These are phyloP conservation scores for Schizonepeta tenuifolia DNA, from an alignment of 257 asterid genomes.

Conservation along the genomic window DNA sequence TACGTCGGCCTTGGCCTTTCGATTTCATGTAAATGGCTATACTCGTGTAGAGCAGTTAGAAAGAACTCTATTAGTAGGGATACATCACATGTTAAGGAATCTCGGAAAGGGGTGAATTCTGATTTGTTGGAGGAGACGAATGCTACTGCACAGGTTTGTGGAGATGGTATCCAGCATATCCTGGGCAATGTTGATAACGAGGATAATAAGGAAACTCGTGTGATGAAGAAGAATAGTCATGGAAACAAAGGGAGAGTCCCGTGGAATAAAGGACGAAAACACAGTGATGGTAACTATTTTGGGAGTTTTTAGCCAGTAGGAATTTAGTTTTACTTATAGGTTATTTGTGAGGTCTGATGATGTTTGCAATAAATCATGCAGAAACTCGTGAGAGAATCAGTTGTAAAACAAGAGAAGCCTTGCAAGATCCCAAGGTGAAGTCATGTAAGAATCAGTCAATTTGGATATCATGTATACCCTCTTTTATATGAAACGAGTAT, in stretches of 20 bases:
- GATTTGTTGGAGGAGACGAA: slow-evolving; percentile 32
- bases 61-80: slow-evolving; percentile 33
- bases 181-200: slow-evolving; percentile 26
- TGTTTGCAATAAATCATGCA: slow-evolving; percentile 37
- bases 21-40: slow-evolving; percentile 37
- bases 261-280: slow-evolving; percentile 90
- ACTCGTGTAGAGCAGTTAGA: slow-evolving; percentile 36
- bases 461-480: slow-evolving; percentile 22
- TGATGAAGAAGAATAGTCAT: slow-evolving; percentile 44
- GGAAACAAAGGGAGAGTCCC: slow-evolving; percentile 86
- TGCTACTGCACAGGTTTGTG: slow-evolving; percentile 30
- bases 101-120: slow-evolving; percentile 31
- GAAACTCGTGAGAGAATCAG: slow-evolving; percentile 84
- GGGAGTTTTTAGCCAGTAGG: slow-evolving; percentile 10
- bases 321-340: background rate
- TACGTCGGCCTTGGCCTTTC: slow-evolving; percentile 33
- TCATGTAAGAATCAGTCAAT: slow-evolving; percentile 79
- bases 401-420: slow-evolving; percentile 81
- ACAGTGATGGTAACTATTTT: slow-evolving; percentile 66
- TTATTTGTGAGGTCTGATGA: slow-evolving; percentile 27
- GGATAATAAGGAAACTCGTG: slow-evolving; percentile 43
- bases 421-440: slow-evolving; percentile 99
- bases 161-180: no score
- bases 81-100: slow-evolving; percentile 36
- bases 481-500: slow-evolving; percentile 21